Base-by-base conservation (phyloP, 805 yeast species). In the Teunomyces lycoperdinae region DNA sequence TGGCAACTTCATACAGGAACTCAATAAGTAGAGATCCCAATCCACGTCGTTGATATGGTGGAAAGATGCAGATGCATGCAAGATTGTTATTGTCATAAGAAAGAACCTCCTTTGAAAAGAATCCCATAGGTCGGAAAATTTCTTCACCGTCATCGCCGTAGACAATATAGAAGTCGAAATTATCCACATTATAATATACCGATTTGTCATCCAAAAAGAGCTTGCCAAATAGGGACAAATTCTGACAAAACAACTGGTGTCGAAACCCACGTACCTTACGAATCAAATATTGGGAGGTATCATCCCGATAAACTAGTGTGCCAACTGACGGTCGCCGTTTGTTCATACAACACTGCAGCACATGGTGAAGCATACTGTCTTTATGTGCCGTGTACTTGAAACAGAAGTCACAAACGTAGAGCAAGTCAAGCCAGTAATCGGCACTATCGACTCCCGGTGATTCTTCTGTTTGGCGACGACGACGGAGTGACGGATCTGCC, bases 61-160 rank as follows among this genome's bases (percentile, higher is more conserved):
- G 99, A 51, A 94, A 87, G 3, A 89, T 82, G 54, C 94, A 75
- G 9, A 94, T 87, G 61, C 98, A 94, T 0, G 97, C 97, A 33
- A 94, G 70, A 61, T 92, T 94, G 46, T 66, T 70, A 63, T 91
- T 88, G 44, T 87, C 92, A 78, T 83, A 81, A 0, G 96, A 84
- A 0, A 86, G 70, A 39, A 85, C 69, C 59, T 94, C 99, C 56
- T 88, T 87, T 10, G 97, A 90, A 60, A 89, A 94, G 61, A 89
- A 94, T 1, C 97, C 99, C 85, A 91, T 84, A 1, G 92, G 91
- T 45, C 69, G 62, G 45, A 50, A 65, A 17, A 36, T 42, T 20
- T 41, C 50, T 16, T 41, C 50, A 20, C 32, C 58, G 24, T 72
- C 70, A 1, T 64, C 64, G 24, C 87, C 85, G 61, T 85, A 88